A percentile compares a stretch with the other conserved stretches of the same genome.
Evolutionary conservation across 2,329 filamentous ascomycete species (phyloP).

Genomic region (Aspergillus felis): DNA sequence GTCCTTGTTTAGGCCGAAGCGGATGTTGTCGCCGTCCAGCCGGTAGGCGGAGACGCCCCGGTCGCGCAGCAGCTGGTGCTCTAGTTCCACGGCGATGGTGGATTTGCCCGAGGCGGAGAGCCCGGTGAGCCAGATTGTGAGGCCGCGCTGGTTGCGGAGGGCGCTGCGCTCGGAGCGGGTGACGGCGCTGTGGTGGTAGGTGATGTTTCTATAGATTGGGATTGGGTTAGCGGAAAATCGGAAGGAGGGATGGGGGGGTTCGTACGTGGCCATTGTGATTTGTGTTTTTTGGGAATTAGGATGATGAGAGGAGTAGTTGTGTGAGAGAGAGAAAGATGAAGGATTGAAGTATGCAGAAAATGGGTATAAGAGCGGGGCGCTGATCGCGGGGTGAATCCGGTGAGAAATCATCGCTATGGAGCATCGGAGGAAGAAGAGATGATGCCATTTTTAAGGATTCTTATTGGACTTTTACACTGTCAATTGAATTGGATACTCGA

Average conservation of each 20-base stretch:
- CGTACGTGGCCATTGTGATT: conserved; percentile 36
- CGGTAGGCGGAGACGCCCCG: conserved; percentile 84
- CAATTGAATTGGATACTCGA: not conserved
- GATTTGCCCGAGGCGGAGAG: conserved; percentile 96
- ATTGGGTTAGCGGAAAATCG: conserved; percentile 9
- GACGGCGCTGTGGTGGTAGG: conserved; percentile 42
- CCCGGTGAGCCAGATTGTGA: conserved; percentile 97
- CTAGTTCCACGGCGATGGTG: conserved; percentile 91
- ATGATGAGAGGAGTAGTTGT: not conserved
- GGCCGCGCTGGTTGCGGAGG: conserved; percentile 74
- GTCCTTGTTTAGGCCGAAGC: conserved; percentile 97
- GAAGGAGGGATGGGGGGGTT: conserved; percentile 2
- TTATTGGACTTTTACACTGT: not conserved
- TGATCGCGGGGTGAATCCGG: conserved; percentile 22
- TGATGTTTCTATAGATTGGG: conserved; percentile 39
- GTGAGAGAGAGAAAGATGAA: not conserved
- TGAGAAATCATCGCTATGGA: conserved; percentile 6
- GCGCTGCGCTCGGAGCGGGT: conserved; percentile 39
- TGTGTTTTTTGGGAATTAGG: not conserved
- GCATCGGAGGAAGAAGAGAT: not conserved
- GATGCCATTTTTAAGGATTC: not conserved
- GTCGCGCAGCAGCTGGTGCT: conserved; percentile 77
- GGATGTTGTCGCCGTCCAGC: conserved; percentile 96
- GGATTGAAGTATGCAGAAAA: not conserved
- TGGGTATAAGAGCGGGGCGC: conserved; percentile 15